Percentiles rank a stretch among this genome's conserved stretches.
Conservation (phyloP, 805 yeast genomes). For the Starmerella kuoi region DNA sequence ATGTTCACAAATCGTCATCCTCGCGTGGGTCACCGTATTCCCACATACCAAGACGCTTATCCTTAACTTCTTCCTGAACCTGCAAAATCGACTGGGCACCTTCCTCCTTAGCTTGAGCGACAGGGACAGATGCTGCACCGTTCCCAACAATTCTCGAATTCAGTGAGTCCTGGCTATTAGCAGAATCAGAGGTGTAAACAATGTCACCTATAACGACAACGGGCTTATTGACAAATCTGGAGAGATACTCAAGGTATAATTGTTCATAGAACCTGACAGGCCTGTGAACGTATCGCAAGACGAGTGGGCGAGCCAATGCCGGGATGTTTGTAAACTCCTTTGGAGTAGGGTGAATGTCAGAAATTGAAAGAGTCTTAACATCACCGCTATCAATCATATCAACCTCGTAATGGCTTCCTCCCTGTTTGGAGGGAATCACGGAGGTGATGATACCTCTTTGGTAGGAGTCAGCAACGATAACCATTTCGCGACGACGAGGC, state of each 20-base stretch:
- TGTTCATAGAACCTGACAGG: constrained; percentile 51
- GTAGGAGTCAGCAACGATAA: constrained; percentile 44
- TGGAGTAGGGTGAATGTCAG: constrained; percentile 43
- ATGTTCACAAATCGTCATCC: constrained; percentile 34
- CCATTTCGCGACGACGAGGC: constrained; percentile 44
- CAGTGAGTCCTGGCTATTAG: constrained; percentile 45
- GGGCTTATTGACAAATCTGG: constrained; percentile 42
- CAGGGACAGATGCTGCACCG: constrained; percentile 48
- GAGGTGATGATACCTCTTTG: constrained; percentile 31
- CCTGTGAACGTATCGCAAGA: constrained; percentile 40
- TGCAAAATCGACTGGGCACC: constrained; percentile 31
- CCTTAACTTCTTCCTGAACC: constrained; percentile 40
- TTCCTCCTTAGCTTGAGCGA: constrained; percentile 24
- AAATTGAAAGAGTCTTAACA: constrained; percentile 34
- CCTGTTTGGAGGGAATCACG: neutral
- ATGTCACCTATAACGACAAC: constrained; percentile 42
- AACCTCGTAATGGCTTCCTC: constrained; percentile 34
- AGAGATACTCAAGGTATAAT: constrained; percentile 45
- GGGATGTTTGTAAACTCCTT: constrained; percentile 44
- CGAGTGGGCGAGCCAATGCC: constrained; percentile 8
- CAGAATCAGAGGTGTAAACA: constrained; percentile 45
- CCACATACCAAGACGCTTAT: constrained; percentile 53
- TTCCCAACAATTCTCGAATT: constrained; percentile 46
- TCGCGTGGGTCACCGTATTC: constrained; percentile 60
- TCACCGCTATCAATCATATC: constrained; percentile 54